Evolutionary conservation across 2,329 filamentous ascomycete genomes (phyloP).

Genomic region (Beauveria asiatica): DNA sequence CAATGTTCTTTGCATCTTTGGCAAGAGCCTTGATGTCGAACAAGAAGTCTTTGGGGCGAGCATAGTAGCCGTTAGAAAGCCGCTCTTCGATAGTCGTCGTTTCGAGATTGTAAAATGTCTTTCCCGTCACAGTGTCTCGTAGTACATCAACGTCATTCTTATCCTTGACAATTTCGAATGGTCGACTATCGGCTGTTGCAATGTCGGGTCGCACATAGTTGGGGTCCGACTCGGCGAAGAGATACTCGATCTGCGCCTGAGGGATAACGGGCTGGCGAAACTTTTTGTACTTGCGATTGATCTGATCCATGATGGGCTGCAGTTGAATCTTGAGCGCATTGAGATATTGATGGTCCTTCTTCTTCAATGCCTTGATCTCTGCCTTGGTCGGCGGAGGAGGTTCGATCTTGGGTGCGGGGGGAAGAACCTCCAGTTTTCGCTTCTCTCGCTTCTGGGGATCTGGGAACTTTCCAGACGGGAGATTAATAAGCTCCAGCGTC

Average conservation of each 20-base stretch:
- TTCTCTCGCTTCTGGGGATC: constrained; percentile 81
- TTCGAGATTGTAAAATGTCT: constrained; percentile 93
- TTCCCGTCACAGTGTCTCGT: constrained; percentile 63
- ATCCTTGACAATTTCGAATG: constrained; percentile 73
- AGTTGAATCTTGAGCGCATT: constrained; percentile 83
- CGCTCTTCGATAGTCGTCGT: constrained; percentile 89
- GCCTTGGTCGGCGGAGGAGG: constrained; percentile 62
- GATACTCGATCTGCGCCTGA: constrained; percentile 64
- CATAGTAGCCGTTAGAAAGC: constrained; percentile 95
- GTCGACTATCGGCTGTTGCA: constrained; percentile 50
- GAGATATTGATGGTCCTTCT: constrained; percentile 72
- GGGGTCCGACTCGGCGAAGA: constrained; percentile 77
- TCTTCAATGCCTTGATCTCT: constrained; percentile 71
- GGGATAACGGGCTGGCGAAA: constrained; percentile 77
- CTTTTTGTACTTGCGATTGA: constrained; percentile 81
- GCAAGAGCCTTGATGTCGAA: constrained; percentile 77
- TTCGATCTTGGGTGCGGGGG: constrained; percentile 65
- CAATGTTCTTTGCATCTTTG: constrained; percentile 73
- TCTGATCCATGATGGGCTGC: constrained; percentile 94
- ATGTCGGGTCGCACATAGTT: constrained; percentile 53
- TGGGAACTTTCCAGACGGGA: constrained; percentile 76
- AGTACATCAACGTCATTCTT: constrained; percentile 70
- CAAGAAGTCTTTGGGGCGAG: constrained; percentile 80
- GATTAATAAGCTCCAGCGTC: constrained; percentile 68
- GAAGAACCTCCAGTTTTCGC: constrained; percentile 68